Conservation (phyloP, 768 basidiomycete species). For the Tricholoma terreum region DNA sequence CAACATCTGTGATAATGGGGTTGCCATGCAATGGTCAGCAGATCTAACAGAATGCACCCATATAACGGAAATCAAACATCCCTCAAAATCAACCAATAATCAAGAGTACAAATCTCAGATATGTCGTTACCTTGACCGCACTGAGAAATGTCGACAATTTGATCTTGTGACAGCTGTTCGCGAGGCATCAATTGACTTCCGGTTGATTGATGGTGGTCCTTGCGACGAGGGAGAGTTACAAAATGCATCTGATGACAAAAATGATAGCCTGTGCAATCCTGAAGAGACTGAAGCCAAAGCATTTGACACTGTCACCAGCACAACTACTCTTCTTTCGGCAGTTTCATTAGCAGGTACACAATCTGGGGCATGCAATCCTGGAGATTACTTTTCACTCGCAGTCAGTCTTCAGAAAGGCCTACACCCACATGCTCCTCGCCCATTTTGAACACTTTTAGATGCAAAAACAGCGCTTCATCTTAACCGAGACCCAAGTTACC, state of each 20-base stretch:
- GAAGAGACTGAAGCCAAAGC: neutral
- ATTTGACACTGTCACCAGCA: neutral
- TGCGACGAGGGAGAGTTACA: no score
- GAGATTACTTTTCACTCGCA: constrained; percentile 6
- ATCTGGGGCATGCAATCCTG: neutral
- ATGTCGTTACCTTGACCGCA: no score
- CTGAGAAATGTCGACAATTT: no score
- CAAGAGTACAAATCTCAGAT: no score
- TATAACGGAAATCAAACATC: neutral
- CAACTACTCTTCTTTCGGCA: neutral
- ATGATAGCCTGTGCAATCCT: neutral
- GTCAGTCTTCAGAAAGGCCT: neutral
- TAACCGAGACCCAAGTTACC: constrained; percentile 1
- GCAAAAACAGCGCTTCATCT: constrained; percentile 8
- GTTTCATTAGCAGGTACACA: neutral
- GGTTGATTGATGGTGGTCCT: no score
- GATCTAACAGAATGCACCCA: neutral
- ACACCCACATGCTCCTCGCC: constrained; percentile 3
- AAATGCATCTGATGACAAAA: neutral
- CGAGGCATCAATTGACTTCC: no score
- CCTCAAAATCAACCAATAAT: no score
- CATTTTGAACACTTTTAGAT: constrained; percentile 4
- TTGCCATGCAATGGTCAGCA: neutral
- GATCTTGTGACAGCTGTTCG: no score
- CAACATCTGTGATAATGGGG: neutral